A percentile compares a stretch with the other conserved stretches of the same genome.
Evolutionary conservation across 441 rosid genomes (phyloP).

Genomic region (Mallotus repandus): DNA sequence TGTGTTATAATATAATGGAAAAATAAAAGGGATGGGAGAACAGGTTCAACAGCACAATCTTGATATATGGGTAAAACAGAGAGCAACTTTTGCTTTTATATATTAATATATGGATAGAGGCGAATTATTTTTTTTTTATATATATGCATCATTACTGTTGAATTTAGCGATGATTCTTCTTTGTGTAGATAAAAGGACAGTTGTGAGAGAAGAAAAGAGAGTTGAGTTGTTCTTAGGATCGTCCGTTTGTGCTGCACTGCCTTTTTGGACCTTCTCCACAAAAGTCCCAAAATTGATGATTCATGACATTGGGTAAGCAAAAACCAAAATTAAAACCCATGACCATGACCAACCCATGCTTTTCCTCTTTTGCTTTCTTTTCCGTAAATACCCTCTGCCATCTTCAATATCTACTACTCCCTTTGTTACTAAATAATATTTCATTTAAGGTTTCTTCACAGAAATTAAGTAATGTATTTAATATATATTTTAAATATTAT

Average conservation of each 20-base stretch:
- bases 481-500: too few relatives aligned
- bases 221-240: conserved; percentile 30
- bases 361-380: not conserved
- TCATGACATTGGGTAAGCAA: conserved; percentile 5
- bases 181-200: conserved; percentile 19
- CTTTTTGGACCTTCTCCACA: conserved; percentile 34
- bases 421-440: too few relatives aligned
- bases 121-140: not conserved
- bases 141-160: conserved; percentile 1
- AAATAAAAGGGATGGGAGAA: not conserved
- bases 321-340: not conserved
- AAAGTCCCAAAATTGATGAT: conserved; percentile 19
- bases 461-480: too few relatives aligned
- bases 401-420: too few relatives aligned
- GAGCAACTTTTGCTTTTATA: conserved; percentile 20
- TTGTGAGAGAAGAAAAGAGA: conserved; percentile 9
- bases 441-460: too few relatives aligned
- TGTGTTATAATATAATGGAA: conserved; percentile 28
- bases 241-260: conserved; percentile 38
- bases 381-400: not conserved
- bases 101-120: not conserved
- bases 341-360: not conserved
- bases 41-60: not conserved
- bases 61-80: conserved; percentile 21
- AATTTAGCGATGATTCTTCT: conserved; percentile 22